Evolutionary conservation across 1,284 basidiomycete genomes (phyloP), one percentile per base, ranked within the genome.

Genomic region (Anthracocystis walkeri): DNA sequence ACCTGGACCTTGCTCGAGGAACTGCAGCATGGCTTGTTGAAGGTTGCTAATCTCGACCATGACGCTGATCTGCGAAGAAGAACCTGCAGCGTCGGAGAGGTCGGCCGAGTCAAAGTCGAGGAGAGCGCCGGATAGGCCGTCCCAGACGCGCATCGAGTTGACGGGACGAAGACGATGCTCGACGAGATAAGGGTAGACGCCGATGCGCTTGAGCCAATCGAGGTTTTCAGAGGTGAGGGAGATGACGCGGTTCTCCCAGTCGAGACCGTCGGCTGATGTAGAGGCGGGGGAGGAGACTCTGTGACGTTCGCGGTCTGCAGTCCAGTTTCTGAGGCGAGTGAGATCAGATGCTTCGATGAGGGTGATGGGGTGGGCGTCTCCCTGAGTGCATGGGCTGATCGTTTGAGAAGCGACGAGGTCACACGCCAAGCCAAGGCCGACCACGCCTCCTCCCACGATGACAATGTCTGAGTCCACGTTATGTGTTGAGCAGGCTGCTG

Each of bases 1-100:
- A 25, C 67, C 67, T 1, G 73, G 61, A 0, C 72, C 64, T 16
- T 78, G 58, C 48, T 77, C 61, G 20, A 84, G 65, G 41, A 50
- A 75, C 23, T 66, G 67, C 18, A 82, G 69, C 62, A 85, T 74
- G n/a, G 82, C 83, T 59, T 84, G 82, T 54, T 84, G 82, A 20
- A 84, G 58, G 48, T 83, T 85, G 41, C 68, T 67, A 44, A 84
- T 74, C 51, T 85, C 83, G 16, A 85, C 81, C 82, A 84, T 84
- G 33, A 58, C 58, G 41, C 71, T 73, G 46, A 85, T 77, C 54
- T 73, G 75, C 7, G 61, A 65, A 0, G 57, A 49, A 14, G 58
- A 35, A 31, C 53, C 51, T 18, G 58, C 55, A 16, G 42, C 29
- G 23, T 41, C 31, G 12, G 59, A 50, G 16, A 69, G 58, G 23